Evolutionary conservation across 805 yeast genomes (phyloP).

Genomic region (Sugiyamaella mastotermitis): DNA sequence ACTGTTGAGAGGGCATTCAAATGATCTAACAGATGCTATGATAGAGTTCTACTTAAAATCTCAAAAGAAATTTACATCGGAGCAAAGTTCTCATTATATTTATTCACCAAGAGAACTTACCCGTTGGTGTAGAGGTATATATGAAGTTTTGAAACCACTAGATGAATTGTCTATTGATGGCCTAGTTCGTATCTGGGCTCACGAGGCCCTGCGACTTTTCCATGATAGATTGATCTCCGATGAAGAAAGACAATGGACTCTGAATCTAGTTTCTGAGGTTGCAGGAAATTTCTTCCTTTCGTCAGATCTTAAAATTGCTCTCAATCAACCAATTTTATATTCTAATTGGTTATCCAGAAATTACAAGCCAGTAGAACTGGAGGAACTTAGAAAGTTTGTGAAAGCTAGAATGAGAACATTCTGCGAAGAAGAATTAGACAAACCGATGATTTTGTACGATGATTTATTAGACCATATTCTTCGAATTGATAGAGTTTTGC

Average conservation of each 20-base stretch:
- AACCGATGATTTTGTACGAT: slow-evolving; percentile 55
- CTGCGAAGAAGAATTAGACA: slow-evolving; percentile 70
- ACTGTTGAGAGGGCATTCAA: slow-evolving; percentile 46
- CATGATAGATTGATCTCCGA: slow-evolving; percentile 57
- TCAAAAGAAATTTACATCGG: slow-evolving; percentile 34
- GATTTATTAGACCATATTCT: slow-evolving; percentile 69
- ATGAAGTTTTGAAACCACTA: slow-evolving; percentile 40
- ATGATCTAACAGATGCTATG: slow-evolving; percentile 57
- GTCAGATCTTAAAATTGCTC: slow-evolving; percentile 31
- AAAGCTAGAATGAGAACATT: slow-evolving; percentile 60
- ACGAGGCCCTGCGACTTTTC: slow-evolving; percentile 75
- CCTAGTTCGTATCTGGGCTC: slow-evolving; percentile 64
- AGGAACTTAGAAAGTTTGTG: slow-evolving; percentile 48
- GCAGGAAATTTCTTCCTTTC: slow-evolving; percentile 43
- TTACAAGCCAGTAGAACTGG: slow-evolving; percentile 50
- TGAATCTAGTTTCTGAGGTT: slow-evolving; percentile 28
- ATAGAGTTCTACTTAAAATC: slow-evolving; percentile 51
- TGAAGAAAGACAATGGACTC: slow-evolving; percentile 47
- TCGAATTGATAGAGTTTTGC: slow-evolving; percentile 72
- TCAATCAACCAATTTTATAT: slow-evolving; percentile 52
- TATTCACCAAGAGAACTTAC: slow-evolving; percentile 90
- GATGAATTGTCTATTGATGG: slow-evolving; percentile 36
- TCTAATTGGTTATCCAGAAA: slow-evolving; percentile 69
- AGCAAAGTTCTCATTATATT: slow-evolving; percentile 52
- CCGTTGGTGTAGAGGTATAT: slow-evolving; percentile 76